A percentile compares a stretch with the other conserved stretches of the same genome.
These are phyloP conservation scores for Nymphaea thermarum DNA, from an alignment of 164 flowering plant genomes.

Conservation along the genomic window DNA sequence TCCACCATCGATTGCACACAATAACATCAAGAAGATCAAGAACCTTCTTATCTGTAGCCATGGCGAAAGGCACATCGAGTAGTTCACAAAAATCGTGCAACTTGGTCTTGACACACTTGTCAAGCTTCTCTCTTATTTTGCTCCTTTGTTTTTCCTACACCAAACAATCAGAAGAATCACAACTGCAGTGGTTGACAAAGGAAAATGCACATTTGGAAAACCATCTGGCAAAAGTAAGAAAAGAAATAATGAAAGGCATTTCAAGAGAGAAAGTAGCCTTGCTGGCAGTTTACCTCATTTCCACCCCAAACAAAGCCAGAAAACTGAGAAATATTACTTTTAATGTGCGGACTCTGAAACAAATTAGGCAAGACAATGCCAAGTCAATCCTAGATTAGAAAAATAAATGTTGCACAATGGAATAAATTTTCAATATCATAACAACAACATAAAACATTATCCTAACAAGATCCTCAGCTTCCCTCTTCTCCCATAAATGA, in stretches of 20 bases:
- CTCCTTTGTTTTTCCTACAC: slow-evolving; percentile 66
- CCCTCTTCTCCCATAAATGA: slow-evolving; percentile 80
- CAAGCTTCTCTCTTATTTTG: slow-evolving; percentile 69
- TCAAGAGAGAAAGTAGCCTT: not conserved
- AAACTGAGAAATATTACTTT: slow-evolving; percentile 64
- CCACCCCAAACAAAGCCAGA: slow-evolving; percentile 93
- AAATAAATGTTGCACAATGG: too few species aligned
- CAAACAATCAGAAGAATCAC: slow-evolving; percentile 2
- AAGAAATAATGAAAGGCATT: too few species aligned
- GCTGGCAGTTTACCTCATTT: slow-evolving; percentile 47
- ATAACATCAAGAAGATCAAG: not conserved
- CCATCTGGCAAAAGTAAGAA: too few species aligned
- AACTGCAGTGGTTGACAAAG: not conserved
- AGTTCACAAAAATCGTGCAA: slow-evolving; percentile 74
- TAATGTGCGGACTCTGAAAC: slow-evolving; percentile 62
- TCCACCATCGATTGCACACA: too few species aligned
- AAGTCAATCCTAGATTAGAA: not conserved
- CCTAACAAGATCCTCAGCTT: slow-evolving; percentile 30
- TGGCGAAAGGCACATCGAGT: slow-evolving; percentile 62
- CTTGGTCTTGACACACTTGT: slow-evolving; percentile 67
- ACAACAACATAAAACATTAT: not conserved
- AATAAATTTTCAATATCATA: too few species aligned
- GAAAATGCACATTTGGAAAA: too few species aligned
- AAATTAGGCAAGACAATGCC: not conserved
- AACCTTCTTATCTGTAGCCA: slow-evolving; percentile 70